Conservation (phyloP, 257 asterid species). For the Fraxinus excelsior region DNA sequence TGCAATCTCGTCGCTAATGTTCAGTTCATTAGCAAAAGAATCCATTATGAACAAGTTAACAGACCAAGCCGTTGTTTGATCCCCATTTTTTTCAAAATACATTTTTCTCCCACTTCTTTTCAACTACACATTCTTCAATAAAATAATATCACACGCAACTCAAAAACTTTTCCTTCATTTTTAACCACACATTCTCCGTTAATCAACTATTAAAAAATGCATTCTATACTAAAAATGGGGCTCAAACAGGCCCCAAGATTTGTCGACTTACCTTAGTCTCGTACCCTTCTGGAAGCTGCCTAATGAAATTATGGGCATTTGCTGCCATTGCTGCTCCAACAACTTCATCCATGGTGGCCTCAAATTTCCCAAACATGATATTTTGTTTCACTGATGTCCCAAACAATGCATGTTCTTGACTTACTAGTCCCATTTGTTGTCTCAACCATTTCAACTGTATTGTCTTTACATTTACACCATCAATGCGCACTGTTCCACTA, state of each 20-base stretch:
- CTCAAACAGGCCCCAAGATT: background rate
- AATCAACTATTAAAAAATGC: too few species aligned
- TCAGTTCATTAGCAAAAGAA: background rate
- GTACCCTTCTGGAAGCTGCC: constrained; percentile 80
- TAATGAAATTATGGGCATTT: constrained; percentile 77
- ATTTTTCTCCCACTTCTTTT: too few species aligned
- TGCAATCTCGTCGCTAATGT: background rate
- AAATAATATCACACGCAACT: too few species aligned
- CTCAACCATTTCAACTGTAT: constrained; percentile 79
- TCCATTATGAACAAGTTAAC: background rate
- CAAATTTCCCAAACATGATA: constrained; percentile 70
- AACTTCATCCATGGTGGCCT: constrained; percentile 73
- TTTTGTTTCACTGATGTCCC: constrained; percentile 78
- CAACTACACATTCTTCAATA: too few species aligned
- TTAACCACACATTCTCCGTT: too few species aligned
- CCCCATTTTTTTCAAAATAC: too few species aligned
- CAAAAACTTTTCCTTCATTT: too few species aligned
- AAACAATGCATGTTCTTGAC: constrained; percentile 88
- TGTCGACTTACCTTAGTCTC: constrained; percentile 62
- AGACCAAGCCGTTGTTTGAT: background rate
- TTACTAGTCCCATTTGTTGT: constrained; percentile 77
- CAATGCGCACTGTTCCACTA: constrained; percentile 59
- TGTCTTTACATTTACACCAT: constrained; percentile 58
- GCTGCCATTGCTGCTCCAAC: constrained; percentile 82
- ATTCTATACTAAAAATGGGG: too few species aligned